Percentiles rank a stretch among this genome's conserved stretches.
phyloP scores from a whole-genome alignment of 257 asterid genomes.

The Gardenia jasminoides region DNA sequence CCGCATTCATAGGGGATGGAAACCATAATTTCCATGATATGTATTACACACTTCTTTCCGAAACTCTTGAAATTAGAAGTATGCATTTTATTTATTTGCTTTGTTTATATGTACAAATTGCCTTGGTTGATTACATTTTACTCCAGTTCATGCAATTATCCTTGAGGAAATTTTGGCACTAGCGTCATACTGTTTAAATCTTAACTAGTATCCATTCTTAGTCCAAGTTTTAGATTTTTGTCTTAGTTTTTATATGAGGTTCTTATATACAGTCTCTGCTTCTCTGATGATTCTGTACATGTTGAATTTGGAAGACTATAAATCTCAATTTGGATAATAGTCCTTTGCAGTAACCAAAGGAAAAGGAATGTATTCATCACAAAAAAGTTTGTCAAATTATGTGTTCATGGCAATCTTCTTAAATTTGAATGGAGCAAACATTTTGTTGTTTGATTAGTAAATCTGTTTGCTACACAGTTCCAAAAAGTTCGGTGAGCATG shows the following conservation, averaged over 20 bases:
- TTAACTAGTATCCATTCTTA: neutral
- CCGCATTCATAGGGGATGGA: constrained; percentile 16
- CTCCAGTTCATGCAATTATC: neutral
- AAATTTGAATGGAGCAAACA: neutral
- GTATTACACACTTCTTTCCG: constrained; percentile 6
- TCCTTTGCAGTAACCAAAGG: neutral
- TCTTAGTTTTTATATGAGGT: constrained; percentile 18
- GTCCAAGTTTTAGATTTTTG: neutral
- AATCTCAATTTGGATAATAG: neutral
- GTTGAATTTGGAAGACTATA: constrained; percentile 18
- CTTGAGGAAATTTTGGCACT: neutral
- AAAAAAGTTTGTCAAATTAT: neutral
- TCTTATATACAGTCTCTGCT: constrained; percentile 27
- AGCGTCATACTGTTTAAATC: neutral
- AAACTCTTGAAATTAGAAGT: neutral
- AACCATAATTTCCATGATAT: constrained; percentile 2
- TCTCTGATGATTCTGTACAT: constrained; percentile 23
- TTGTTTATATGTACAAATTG: neutral
- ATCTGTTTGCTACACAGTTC: neutral
- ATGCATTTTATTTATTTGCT: neutral
- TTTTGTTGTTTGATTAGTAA: neutral
- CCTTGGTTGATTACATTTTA: neutral
- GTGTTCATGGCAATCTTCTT: neutral
- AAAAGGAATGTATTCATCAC: neutral
- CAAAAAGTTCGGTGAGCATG: neutral